Evolutionary conservation across 768 basidiomycete species (phyloP), one percentile per base, ranked within the genome.

Genomic region (Boletus sp.): DNA sequence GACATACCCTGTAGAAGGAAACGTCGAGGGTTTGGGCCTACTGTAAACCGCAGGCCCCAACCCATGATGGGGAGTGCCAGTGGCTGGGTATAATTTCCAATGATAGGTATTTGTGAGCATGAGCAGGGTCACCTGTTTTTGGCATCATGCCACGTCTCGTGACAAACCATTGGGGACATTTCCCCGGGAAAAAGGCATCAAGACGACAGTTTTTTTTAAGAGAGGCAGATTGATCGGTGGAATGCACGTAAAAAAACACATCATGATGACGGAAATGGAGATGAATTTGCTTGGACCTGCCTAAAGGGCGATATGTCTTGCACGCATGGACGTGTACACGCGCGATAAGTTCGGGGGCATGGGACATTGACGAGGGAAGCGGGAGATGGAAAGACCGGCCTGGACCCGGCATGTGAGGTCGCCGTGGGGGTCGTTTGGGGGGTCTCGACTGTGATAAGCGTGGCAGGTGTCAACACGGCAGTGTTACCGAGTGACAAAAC

Each of bases 401-500:
- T 61, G 54, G 53, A 50, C 54, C 24, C 53, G 45, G 56, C 24
- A 42, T 35, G 59, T 46, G 42, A 36, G 40, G 33, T 53, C 54
- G 40, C 42, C 33, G 55, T 37, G 63, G 64, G 59, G 65, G 64
- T 65, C 51, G 24, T 36, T 3, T n/a, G 64, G 58, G 66, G 68
- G 67, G 68, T 67, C 56, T 57, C 33, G 37, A 15, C 7, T 28
- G 49, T 55, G 66, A 58, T 67, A 58, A 53, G 62, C 53, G 55
- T 42, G 57, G 57, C 57, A 58, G 42, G 42, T 64, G 54, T 47
- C 57, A 64, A 29, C 9, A 45, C 52, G 57, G 61, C 62, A 56
- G 55, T 39, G 55, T 59, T 53, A 62, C 65, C 59, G 67, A 53
- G 56, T 65, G 63, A 56, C 59, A 64, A 57, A 62, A 58, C 55